Evolutionary conservation across 2,329 filamentous ascomycete species (phyloP), one percentile per base, ranked within the genome.

Genomic region (Colletotrichum liriopes): DNA sequence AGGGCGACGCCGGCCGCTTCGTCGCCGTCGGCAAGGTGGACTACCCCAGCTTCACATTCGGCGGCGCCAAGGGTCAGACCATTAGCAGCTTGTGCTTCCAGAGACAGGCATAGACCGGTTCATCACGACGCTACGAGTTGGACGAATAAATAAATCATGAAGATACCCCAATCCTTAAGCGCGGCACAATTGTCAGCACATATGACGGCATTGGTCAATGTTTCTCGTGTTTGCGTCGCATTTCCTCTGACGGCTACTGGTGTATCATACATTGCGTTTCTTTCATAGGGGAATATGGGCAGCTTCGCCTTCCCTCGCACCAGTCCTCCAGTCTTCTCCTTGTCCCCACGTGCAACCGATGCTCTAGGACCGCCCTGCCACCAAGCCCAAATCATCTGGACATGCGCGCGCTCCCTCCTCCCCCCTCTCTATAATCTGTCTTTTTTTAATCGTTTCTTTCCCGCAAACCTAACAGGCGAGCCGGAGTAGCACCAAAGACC

Each of bases 1-100:
- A 73, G 39, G 68, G 61, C 29, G 80, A 60, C 77, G 79, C 5
- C 73, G 81, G 82, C 70, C 79, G 84, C 61, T 86, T 97, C 76
- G 84, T 85, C 73, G 89, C 91, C 68, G 91, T 89, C 65, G 91
- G 89, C 1, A 88, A 89, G 76, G 91, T 98, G 66, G 89, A 92
- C 78, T 98, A 98, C 82, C 93, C 91, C 29, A 93, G 91, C 64
- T 98, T 98, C 82, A 93, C 90, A 68, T 99, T 98, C 84, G 96
- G 95, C 0, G 96, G 96, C 7, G 90, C 91, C 80, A 93, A 94
- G 79, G 96, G 96, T 2, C 94, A 96, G 85, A 94, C 93, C 2
- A 94, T 98, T 51, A 96, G 93, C 78, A 98, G 93, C 71, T 81
- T 98, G 65, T 96, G 94, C 79, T 98, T 98, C 81, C 87, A 86